A percentile compares a stretch with the other conserved stretches of the same genome.
Evolutionary conservation across 202 grass and related monocot genomes (phyloP).

Genomic region (Setaria italica): DNA sequence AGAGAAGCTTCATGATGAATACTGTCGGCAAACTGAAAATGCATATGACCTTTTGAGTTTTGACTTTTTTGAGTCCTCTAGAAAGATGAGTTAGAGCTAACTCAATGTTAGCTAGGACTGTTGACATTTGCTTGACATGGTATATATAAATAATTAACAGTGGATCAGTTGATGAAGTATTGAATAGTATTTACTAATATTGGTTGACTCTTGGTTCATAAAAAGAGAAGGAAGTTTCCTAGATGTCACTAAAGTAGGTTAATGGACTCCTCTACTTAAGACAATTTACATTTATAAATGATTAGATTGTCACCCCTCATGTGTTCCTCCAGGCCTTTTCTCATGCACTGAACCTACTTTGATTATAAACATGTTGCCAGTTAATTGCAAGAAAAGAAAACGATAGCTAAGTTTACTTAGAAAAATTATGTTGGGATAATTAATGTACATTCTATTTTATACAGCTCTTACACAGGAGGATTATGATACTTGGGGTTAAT

Average conservation of each 20-base stretch:
- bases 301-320: conserved; percentile 10
- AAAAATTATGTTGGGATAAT: conserved; percentile 41
- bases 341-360: conserved; percentile 46
- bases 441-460: conserved; percentile 30
- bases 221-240: conserved; percentile 40
- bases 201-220: conserved; percentile 39
- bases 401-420: conserved; percentile 27
- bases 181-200: conserved; percentile 35
- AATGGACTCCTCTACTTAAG: conserved; percentile 23
- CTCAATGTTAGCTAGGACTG: conserved; percentile 42
- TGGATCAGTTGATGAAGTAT: background rate
- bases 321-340: conserved; percentile 42
- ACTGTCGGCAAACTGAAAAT: conserved; percentile 44
- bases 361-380: conserved; percentile 2
- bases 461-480: conserved; percentile 36
- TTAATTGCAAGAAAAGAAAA: conserved; percentile 27
- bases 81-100: conserved; percentile 45
- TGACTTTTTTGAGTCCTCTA: conserved; percentile 26
- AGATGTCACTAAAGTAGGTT: conserved; percentile 1
- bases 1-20: conserved; percentile 23
- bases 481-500: conserved; percentile 40
- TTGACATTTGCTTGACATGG: conserved; percentile 54
- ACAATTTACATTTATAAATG: conserved; percentile 26
- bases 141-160: conserved; percentile 15
- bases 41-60: conserved; percentile 35